Evolutionary conservation across 2,329 filamentous ascomycete genomes (phyloP).

Genomic region (Apiospora aurea): DNA sequence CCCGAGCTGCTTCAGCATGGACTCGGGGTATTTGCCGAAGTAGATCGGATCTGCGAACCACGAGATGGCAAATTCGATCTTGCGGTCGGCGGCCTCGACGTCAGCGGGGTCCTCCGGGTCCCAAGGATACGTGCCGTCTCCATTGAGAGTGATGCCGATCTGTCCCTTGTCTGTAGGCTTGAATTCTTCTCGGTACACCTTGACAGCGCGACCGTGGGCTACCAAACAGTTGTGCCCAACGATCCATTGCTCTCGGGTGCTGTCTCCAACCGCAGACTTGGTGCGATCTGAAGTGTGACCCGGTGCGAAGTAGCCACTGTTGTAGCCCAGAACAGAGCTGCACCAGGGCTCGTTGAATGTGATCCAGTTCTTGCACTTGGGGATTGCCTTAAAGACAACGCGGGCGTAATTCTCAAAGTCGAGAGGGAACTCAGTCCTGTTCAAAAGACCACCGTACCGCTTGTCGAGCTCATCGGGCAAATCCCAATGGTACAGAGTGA

Average conservation of each 20-base stretch:
- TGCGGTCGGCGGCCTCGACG: constrained; percentile 77
- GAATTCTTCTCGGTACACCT: constrained; percentile 84
- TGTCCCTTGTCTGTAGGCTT: constrained; percentile 75
- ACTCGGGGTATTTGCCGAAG: constrained; percentile 82
- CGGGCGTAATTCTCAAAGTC: constrained; percentile 84
- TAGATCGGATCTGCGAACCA: constrained; percentile 93
- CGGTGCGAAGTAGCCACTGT: constrained; percentile 78
- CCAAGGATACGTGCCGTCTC: constrained; percentile 84
- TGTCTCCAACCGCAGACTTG: constrained; percentile 76
- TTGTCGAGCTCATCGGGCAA: constrained; percentile 79
- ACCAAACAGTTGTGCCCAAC: constrained; percentile 82
- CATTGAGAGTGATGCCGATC: constrained; percentile 89
- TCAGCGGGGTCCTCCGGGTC: constrained; percentile 78
- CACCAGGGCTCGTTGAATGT: constrained; percentile 94
- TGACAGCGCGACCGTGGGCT: constrained; percentile 81
- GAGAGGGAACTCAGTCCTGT: constrained; percentile 81
- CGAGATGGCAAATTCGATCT: constrained; percentile 85
- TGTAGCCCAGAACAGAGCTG: constrained; percentile 81
- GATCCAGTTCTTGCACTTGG: constrained; percentile 86
- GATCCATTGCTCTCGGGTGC: constrained; percentile 79
- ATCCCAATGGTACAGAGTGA: constrained; percentile 91
- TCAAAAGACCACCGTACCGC: constrained; percentile 82
- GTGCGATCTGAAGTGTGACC: constrained; percentile 80
- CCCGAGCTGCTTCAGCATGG: constrained; percentile 83
- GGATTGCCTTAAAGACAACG: constrained; percentile 75